These are phyloP conservation scores for Sugiyamaella castrensis DNA, from an alignment of 1,139 yeast genomes.

Conservation along the genomic window DNA sequence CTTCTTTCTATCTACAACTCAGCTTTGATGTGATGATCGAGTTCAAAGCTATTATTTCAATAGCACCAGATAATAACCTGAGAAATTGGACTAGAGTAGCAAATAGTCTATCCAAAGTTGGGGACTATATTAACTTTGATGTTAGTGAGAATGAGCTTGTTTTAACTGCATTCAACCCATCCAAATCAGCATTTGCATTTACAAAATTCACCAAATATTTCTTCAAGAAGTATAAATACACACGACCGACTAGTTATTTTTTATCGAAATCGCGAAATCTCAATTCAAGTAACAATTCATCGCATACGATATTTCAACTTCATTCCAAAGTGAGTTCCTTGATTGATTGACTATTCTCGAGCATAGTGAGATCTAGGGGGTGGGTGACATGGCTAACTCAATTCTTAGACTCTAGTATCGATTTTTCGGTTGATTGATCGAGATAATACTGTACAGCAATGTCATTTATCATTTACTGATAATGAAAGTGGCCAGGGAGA, in stretches of 20 bases:
- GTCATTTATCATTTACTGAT: constrained; percentile 14
- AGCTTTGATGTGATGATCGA: neutral
- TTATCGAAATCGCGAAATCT: constrained; percentile 1
- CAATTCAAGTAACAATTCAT: neutral
- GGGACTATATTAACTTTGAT: constrained; percentile 23
- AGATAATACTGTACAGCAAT: constrained; percentile 21
- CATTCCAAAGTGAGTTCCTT: constrained; percentile 19
- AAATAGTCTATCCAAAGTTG: constrained; percentile 20
- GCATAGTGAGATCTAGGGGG: neutral
- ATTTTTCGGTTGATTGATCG: constrained; percentile 25
- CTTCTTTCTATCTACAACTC: too few species aligned
- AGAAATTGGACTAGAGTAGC: constrained; percentile 21
- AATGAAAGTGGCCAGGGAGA: constrained; percentile 12
- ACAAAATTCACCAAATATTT: constrained; percentile 17
- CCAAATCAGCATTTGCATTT: constrained; percentile 21
- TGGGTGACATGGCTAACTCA: neutral
- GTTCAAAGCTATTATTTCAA: constrained; percentile 6
- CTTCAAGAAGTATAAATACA: constrained; percentile 17
- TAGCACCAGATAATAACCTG: constrained; percentile 1
- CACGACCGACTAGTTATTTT: neutral
- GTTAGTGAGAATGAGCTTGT: constrained; percentile 15
- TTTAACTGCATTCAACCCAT: constrained; percentile 21
- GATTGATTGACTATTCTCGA: neutral
- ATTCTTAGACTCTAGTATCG: constrained; percentile 15
- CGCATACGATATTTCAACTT: constrained; percentile 23